Base-by-base conservation (phyloP, 371 early-diverging fungal genomes). In the Batkoa obscura region DNA sequence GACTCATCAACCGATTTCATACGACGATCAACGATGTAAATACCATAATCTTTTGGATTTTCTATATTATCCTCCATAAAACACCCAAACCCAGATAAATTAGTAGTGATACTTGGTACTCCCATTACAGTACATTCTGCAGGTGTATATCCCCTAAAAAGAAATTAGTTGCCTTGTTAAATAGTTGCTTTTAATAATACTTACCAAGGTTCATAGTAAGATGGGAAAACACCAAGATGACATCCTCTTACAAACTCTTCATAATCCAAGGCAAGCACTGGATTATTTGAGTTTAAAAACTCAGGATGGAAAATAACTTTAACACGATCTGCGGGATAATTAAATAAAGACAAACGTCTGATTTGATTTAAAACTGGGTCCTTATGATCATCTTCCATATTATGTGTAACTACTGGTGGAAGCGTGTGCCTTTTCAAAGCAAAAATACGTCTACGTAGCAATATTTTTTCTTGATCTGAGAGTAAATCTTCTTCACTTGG, bases 111-210 rank as follows among this genome's bases (percentile, higher is more conserved):
- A 10, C 84, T 85, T 3, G 96, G 96, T 23, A 94, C 89, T 54
- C 96, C 94, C 92, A 95, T 90, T 39, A 95, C 92, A 0, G 96
- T 95, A 67, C 94, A 95, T 68, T 95, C 96, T 39, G 92, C 93
- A 6, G 93, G 92, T 1, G 94, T 92, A 67, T 94, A 86, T 0
- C 90, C 88, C 67, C 67, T 68, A 55, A 15, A 51, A 2, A 43
- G 37, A 47, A 57, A 37, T 30, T 13, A n/a, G n/a, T n/a, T n/a
- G n/a, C n/a, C n/a, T n/a, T n/a, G n/a, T n/a, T 2, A 36, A 49
- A 57, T 9, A 32, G 33, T 30, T n/a, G 37, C 33, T 15, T 10
- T 33, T 23, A 49, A 34, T 47, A 34, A 6, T 37, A 10, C 71
- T 31, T 71, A 77, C 93, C 94, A 95, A 30, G 96, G 94, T 65